Evolutionary conservation across 2,329 filamentous ascomycete species (phyloP).

Genomic region (Colletotrichum plurivorum): DNA sequence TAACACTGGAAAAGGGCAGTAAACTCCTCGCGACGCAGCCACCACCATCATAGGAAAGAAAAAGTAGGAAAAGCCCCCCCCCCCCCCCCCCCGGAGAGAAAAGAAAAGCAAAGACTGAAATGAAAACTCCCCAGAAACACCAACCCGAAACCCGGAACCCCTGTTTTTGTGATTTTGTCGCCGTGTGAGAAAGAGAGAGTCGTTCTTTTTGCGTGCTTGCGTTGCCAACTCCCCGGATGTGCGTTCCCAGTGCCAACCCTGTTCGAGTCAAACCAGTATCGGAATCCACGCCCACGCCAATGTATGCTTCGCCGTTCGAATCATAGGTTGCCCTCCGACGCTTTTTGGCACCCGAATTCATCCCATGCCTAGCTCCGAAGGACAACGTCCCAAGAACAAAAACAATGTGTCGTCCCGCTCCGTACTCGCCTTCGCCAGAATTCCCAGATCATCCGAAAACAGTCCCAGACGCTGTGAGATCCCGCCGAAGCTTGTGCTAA

Average conservation of each 20-base stretch:
- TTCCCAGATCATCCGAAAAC: conserved; percentile 32
- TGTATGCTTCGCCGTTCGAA: conserved; percentile 40
- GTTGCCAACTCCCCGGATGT: conserved; percentile 38
- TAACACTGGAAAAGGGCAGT: conserved; percentile 6
- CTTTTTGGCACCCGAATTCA: conserved; percentile 35
- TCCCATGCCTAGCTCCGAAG: conserved; percentile 33
- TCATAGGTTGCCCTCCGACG: conserved; percentile 38
- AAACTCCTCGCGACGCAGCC: conserved; percentile 32
- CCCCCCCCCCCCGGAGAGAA: neutral
- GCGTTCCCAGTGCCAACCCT: conserved; percentile 36
- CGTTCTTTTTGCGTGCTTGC: conserved; percentile 28
- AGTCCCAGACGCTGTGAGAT: conserved; percentile 31
- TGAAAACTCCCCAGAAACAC: conserved; percentile 30
- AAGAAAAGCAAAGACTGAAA: conserved; percentile 15
- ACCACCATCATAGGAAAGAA: neutral
- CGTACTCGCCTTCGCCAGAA: conserved; percentile 37
- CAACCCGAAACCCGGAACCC: conserved; percentile 16
- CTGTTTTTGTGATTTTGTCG: conserved; percentile 40
- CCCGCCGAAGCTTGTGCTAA: conserved; percentile 25
- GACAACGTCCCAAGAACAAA: conserved; percentile 24
- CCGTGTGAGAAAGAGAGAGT: conserved; percentile 31
- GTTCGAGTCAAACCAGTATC: conserved; percentile 39
- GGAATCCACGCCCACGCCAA: conserved; percentile 39
- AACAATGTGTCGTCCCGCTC: conserved; percentile 33
- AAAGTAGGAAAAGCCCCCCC: conserved; percentile 10